Base-by-base conservation (phyloP, 495 filamentous ascomycete genomes). In the Penicilliopsis zonata region DNA sequence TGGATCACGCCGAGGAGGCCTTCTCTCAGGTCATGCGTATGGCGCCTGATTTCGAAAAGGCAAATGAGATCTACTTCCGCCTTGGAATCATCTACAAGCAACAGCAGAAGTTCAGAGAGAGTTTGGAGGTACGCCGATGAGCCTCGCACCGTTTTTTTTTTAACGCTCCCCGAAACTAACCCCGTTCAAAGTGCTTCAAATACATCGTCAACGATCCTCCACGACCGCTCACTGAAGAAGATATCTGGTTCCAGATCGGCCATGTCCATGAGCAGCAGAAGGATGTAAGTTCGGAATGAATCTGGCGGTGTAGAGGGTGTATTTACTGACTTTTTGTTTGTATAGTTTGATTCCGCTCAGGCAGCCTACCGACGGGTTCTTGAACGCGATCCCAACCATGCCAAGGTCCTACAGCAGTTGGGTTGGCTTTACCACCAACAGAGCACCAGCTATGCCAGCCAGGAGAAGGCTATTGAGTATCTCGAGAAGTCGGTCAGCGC, bases 191-290 rank as follows among this genome's bases (percentile, higher is more conserved):
- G 85, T 99, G 90, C 59, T 99, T 99, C 57, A 86, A 86, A 56
- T 99, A 94, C 52, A 99, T 99, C 37, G 85, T 95, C 33, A 82
- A 74, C 35, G 85, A 94, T 28, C 92, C 90, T 13, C 90, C 90
- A 6, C 72, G 85, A 3, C 90, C 90, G 10, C 58, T 99, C 53
- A 96, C 86, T 1, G 87, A 96, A 50, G 90, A 95, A 52, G 90
- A 99, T 47, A 99, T 99, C 38, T 96, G 88, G 88, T 99, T 99
- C 60, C 90, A 99, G 54, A 96, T 99, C 43, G 90, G 90, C 15
- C 90, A 99, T 55, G 90, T 99, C 29, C 85, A 99, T 51, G 90
- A 99, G 44, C 92, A 96, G 45, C 88, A 95, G 53, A 96, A 96
- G 67, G 90, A 98, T 44, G 90, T 95, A 66, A 58, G 90, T 72